Percentiles rank a stretch among this genome's conserved stretches.
Evolutionary conservation across 441 rosid genomes (phyloP).

Genomic region (Erodium chrysanthum): DNA sequence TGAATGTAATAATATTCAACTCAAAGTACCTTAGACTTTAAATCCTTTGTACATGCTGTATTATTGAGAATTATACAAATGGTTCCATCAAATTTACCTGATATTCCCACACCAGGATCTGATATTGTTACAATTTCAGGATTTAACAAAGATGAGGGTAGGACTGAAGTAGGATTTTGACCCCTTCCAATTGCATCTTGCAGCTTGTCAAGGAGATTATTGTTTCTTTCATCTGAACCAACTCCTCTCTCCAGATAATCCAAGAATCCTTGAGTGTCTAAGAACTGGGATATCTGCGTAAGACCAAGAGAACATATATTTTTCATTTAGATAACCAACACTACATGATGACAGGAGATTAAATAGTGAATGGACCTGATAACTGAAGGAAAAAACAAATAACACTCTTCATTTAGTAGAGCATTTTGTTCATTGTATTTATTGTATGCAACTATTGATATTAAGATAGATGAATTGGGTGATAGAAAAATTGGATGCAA

Average conservation of each 20-base stretch:
- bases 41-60: background rate
- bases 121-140: constrained; percentile 87
- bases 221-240: constrained; percentile 58
- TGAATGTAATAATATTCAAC: constrained; percentile 15
- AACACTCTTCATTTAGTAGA: background rate
- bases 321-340: background rate
- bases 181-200: constrained; percentile 98
- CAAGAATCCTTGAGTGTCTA: constrained; percentile 82
- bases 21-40: constrained; percentile 4
- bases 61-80: constrained; percentile 14
- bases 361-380: constrained; percentile 2
- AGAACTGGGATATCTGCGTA: constrained; percentile 70
- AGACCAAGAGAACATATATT: constrained; percentile 8
- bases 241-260: constrained; percentile 84
- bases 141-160: constrained; percentile 53
- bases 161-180: constrained; percentile 74
- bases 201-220: constrained; percentile 83
- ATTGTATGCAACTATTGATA: background rate
- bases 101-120: constrained; percentile 61
- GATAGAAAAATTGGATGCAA: background rate
- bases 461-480: background rate
- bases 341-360: background rate
- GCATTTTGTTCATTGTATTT: background rate
- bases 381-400: constrained; percentile 5
- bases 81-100: constrained; percentile 40